Evolutionary conservation across 345 rosid genomes (phyloP).

Genomic region (Euphorbia pulcherrima): DNA sequence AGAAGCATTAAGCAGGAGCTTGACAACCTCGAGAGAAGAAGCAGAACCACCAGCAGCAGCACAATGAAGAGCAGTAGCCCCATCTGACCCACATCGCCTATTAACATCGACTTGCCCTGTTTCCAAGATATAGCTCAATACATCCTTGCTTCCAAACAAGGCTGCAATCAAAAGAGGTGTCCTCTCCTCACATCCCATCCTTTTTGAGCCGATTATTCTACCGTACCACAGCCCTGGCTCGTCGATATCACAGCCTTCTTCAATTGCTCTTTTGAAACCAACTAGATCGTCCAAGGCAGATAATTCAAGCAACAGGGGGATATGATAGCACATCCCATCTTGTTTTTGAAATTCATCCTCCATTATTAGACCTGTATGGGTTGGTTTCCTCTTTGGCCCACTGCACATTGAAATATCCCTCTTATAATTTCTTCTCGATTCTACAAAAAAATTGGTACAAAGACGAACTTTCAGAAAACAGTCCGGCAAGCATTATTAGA

Average conservation of each 20-base stretch:
- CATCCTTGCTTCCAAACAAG: conserved; percentile 72
- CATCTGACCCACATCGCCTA: conserved; percentile 60
- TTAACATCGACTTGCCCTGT: conserved; percentile 57
- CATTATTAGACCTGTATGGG: conserved; percentile 21
- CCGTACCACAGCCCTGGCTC: conserved; percentile 74
- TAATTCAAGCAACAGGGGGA: conserved; percentile 57
- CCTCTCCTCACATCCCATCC: conserved; percentile 70
- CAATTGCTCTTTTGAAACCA: conserved; percentile 52
- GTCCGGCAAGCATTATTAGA: neutral
- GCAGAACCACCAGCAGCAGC: conserved; percentile 70
- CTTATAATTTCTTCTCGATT: conserved; percentile 9
- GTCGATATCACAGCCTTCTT: conserved; percentile 53
- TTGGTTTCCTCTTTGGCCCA: conserved; percentile 32
- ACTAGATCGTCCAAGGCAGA: conserved; percentile 66
- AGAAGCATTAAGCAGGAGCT: conserved; percentile 54
- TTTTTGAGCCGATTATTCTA: conserved; percentile 49
- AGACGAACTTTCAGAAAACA: conserved; percentile 15
- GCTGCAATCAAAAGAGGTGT: conserved; percentile 89
- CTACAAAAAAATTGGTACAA: conserved; percentile 22
- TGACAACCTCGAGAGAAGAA: conserved; percentile 52
- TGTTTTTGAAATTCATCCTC: conserved; percentile 17
- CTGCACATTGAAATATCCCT: conserved; percentile 38
- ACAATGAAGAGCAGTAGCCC: conserved; percentile 77
- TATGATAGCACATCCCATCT: conserved; percentile 27
- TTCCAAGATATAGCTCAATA: conserved; percentile 48